A percentile compares a stretch with the other conserved stretches of the same genome.
Conservation (phyloP, 2,329 filamentous ascomycete species). For the Didymella exigua region DNA sequence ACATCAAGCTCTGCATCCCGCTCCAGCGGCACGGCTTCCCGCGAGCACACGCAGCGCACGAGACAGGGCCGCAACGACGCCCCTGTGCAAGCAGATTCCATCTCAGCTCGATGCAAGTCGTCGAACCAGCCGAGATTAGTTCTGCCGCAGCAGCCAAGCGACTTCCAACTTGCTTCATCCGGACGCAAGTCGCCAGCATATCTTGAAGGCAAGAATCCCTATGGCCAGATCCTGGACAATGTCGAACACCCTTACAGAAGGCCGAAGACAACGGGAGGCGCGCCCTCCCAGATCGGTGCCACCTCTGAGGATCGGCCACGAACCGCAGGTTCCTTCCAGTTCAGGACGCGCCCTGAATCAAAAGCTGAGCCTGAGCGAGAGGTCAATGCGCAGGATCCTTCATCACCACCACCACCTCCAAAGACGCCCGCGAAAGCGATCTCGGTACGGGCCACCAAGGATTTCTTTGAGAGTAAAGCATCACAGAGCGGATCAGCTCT, state of each 20-base stretch:
- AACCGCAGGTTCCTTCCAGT: slow-evolving; percentile 24
- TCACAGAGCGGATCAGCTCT: slow-evolving; percentile 18
- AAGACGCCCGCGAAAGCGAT: slow-evolving; percentile 20
- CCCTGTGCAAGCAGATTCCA: slow-evolving; percentile 4
- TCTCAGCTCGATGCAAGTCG: slow-evolving; percentile 14
- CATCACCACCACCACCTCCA: slow-evolving; percentile 5
- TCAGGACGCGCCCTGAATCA: slow-evolving; percentile 25
- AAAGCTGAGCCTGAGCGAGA: slow-evolving; percentile 18
- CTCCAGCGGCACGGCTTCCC: slow-evolving; percentile 14
- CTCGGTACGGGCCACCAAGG: slow-evolving; percentile 36
- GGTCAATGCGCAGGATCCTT: slow-evolving; percentile 7
- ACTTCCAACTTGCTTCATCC: slow-evolving; percentile 9
- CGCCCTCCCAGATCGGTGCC: slow-evolving; percentile 32
- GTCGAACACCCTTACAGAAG: slow-evolving; percentile 31
- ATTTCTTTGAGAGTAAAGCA: slow-evolving; percentile 39
- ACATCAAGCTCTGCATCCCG: slow-evolving; percentile 27
- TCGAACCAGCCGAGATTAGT: slow-evolving; percentile 13
- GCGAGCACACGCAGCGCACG: slow-evolving; percentile 22
- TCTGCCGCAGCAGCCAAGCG: slow-evolving; percentile 8
- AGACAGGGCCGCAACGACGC: slow-evolving; percentile 20
- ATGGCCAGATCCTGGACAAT: slow-evolving; percentile 37
- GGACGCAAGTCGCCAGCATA: slow-evolving; percentile 35
- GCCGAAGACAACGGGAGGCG: slow-evolving; percentile 3
- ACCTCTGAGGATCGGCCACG: slow-evolving; percentile 25
- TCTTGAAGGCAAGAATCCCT: slow-evolving; percentile 41